These are phyloP conservation scores for Flaveria linearis DNA, from an alignment of 129 eudicot species.

Conservation along the genomic window DNA sequence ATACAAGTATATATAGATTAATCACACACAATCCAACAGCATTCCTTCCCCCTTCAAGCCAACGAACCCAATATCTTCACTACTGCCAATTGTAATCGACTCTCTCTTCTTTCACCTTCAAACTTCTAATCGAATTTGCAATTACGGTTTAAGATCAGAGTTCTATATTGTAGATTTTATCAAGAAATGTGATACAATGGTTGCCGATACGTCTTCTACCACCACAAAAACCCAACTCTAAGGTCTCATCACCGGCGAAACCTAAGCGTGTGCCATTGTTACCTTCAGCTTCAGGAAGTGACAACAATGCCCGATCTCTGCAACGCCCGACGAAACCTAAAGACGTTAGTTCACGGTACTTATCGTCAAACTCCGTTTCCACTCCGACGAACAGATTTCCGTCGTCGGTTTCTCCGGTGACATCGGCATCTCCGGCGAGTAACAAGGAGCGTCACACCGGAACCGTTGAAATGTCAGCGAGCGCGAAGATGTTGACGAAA, in stretches of 20 bases:
- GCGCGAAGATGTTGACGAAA: constrained; percentile 46
- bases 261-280: constrained; percentile 59
- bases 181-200: constrained; percentile 42
- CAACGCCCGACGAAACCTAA: constrained; percentile 50
- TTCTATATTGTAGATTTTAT: neutral
- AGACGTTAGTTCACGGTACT: constrained; percentile 63
- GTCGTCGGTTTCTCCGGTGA: constrained; percentile 26
- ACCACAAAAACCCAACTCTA: constrained; percentile 40
- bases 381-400: constrained; percentile 33
- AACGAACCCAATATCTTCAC: neutral
- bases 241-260: constrained; percentile 35
- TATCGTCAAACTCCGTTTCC: constrained; percentile 45
- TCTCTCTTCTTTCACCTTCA: neutral
- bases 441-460: constrained; percentile 41
- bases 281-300: constrained; percentile 50
- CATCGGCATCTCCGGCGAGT: constrained; percentile 27
- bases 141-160: neutral
- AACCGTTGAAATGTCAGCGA: constrained; percentile 33
- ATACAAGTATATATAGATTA: constrained; percentile 3
- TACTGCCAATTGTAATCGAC: neutral
- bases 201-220: constrained; percentile 42
- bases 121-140: neutral
- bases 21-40: neutral
- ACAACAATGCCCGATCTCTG: constrained; percentile 35
- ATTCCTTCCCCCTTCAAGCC: neutral